These are phyloP conservation scores for Eucalyptus sp. DNA, from an alignment of 345 rosid genomes.

Conservation along the genomic window DNA sequence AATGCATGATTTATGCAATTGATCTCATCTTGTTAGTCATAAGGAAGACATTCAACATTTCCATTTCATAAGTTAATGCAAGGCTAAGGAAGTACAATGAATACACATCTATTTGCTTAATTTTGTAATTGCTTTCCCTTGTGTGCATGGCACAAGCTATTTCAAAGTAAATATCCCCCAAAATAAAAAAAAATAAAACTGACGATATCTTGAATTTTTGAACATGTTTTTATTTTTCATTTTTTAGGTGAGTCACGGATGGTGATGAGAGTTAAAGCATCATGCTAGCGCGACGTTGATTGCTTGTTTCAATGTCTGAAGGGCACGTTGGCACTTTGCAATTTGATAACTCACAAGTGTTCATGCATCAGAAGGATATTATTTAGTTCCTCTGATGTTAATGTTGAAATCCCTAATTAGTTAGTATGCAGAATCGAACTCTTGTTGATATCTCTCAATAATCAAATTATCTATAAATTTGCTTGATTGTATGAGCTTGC, in stretches of 20 bases:
- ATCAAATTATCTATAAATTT: neutral
- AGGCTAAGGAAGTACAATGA: neutral
- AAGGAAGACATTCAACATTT: neutral
- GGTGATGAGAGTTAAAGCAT: neutral
- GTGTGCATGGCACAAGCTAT: neutral
- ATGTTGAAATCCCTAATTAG: neutral
- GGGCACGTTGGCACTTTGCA: neutral
- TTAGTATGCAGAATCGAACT: neutral
- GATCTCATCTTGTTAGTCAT: neutral
- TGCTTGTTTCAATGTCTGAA: neutral
- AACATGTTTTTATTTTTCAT: neutral
- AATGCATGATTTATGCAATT: neutral
- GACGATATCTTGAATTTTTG: neutral
- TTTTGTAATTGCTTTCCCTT: neutral
- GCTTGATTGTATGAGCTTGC: neutral
- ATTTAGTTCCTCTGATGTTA: neutral
- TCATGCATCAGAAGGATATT: fast-evolving
- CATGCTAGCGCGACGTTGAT: fast-evolving
- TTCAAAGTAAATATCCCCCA: neutral
- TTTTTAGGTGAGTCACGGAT: neutral
- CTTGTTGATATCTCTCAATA: neutral
- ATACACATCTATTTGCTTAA: neutral
- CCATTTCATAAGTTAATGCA: neutral
- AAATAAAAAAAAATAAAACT: fast-evolving
- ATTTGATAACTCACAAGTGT: neutral